Base-by-base conservation (phyloP, 495 filamentous ascomycete species). In the Clohesyomyces aquaticus region DNA sequence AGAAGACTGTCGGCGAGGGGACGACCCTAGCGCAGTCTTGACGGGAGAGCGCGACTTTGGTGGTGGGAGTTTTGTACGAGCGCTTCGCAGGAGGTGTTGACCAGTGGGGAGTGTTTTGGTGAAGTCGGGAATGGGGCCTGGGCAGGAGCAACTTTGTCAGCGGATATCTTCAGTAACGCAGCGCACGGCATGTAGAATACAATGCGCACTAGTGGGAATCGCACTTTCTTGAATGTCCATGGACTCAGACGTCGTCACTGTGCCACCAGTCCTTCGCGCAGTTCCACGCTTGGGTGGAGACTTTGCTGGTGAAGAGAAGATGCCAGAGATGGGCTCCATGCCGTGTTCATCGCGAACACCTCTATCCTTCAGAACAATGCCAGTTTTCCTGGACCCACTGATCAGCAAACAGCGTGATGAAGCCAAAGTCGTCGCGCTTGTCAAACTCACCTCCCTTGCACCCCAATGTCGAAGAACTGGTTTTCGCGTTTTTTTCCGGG, bases 311-410 rank as follows among this genome's bases (percentile, higher is more conserved):
- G 93, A 96, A 2, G 92, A 96, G 75, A 96, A 98, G 66, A 96
- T 84, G 50, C 82, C 82, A 23, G 91, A 88, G 55, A 96, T 81
- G 32, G 86, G 85, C 74, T 98, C 91, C 76, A 98, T 83, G 74
- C 95, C 94, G 81, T 96, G 79, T 72, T 92, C 94, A 77, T 98
- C 91, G 76, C 91, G 87, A 54, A 88, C 77, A 42, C 90, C 90
- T 55, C 81, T 83, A 75, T 97, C 91, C 71, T 84, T 82, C 26
- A 98, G 74, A 0, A 85, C 89, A 28, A 95, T 80, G 22, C 94
- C 94, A 9, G 94, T 98, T 82, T 93, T 82, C 68, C 86, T 89
- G 66, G 28, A 8, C 22, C 27, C 14, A 19, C 29, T n/a, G 27
- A 57, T 58, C 41, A 67, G 54, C 8, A 11, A 12, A 6, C 47